phyloP scores from a whole-genome alignment of 2,329 filamentous ascomycete species.

The Calonectria leucothoes region DNA sequence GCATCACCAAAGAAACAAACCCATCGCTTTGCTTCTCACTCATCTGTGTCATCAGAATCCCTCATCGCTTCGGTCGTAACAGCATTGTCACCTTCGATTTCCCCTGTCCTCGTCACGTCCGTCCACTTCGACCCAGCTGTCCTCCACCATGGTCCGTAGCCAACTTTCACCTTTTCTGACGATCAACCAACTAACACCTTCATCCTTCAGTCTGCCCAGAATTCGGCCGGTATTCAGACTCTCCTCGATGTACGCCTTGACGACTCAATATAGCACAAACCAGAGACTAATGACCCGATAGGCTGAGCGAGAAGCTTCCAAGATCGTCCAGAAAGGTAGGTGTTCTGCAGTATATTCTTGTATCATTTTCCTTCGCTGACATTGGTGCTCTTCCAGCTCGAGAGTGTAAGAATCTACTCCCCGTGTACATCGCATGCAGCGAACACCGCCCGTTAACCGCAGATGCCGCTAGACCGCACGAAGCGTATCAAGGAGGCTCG shows the following conservation, averaged over 20 bases:
- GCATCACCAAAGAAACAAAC: neutral
- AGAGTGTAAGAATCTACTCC: slow-evolving; percentile 77
- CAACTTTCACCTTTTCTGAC: slow-evolving; percentile 8
- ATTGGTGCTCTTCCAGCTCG: slow-evolving; percentile 66
- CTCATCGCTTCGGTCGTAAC: neutral
- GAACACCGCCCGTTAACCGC: slow-evolving; percentile 5
- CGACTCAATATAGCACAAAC: neutral
- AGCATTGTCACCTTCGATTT: neutral
- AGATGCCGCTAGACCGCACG: slow-evolving; percentile 70
- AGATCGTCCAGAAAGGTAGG: slow-evolving; percentile 97
- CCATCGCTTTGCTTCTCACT: neutral
- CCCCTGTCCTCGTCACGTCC: neutral
- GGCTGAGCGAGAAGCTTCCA: slow-evolving; percentile 98
- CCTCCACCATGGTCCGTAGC: slow-evolving; percentile 37
- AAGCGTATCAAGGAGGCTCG: slow-evolving; percentile 98
- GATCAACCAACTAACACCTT: slow-evolving; percentile 37
- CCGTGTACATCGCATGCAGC: neutral
- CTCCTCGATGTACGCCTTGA: slow-evolving; percentile 86
- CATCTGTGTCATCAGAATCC: slow-evolving; percentile 22
- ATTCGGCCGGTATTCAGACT: slow-evolving; percentile 98
- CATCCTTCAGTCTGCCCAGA: slow-evolving; percentile 85
- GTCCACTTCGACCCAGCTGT: neutral
- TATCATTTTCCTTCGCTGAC: slow-evolving; percentile 43
- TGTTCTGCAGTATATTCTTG: slow-evolving; percentile 27
- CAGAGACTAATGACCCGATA: slow-evolving; percentile 50